Conservation (phyloP, 352 stramenopile species). For the Phytophthora pini region DNA sequence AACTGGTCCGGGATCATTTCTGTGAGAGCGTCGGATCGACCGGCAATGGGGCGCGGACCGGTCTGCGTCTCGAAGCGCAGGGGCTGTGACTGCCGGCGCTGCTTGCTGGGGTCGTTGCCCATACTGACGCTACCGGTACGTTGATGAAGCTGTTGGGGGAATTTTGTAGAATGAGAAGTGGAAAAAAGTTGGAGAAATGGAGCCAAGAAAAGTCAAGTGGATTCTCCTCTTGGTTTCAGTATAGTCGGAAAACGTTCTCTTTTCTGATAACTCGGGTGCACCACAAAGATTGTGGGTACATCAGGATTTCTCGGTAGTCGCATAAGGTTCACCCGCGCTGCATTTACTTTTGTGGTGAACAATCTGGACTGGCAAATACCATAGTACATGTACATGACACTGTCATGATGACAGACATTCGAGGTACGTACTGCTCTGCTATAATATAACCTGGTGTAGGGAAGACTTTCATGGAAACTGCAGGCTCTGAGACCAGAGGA, state of each 20-base stretch:
- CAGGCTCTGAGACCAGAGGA: no score
- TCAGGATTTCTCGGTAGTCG: conserved; percentile 13
- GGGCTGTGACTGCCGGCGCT: conserved; percentile 9
- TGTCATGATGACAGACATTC: no score
- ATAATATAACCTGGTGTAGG: no score
- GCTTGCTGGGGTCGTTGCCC: conserved; percentile 37
- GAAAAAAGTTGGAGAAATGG: conserved; percentile 12
- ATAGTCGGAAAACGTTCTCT: conserved; percentile 15
- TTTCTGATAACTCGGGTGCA: conserved; percentile 20
- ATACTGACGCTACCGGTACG: conserved; percentile 14
- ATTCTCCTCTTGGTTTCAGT: conserved; percentile 28
- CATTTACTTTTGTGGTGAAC: background rate
- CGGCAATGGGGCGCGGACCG: conserved; percentile 41
- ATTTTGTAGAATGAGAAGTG: conserved; percentile 10
- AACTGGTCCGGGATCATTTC: conserved; percentile 81
- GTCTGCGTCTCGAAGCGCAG: conserved; percentile 40
- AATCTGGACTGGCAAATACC: background rate
- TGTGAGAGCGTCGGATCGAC: conserved; percentile 23
- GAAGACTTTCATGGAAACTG: no score
- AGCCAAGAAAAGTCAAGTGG: conserved; percentile 20
- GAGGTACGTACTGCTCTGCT: no score
- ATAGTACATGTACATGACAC: no score
- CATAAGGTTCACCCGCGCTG: no score
- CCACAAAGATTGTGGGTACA: conserved; percentile 23
- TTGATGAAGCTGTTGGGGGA: background rate